Percentiles rank a stretch among this genome's conserved stretches.
phyloP scores from a whole-genome alignment of 2,329 filamentous ascomycete genomes.

The Didymosphaeria variabile region DNA sequence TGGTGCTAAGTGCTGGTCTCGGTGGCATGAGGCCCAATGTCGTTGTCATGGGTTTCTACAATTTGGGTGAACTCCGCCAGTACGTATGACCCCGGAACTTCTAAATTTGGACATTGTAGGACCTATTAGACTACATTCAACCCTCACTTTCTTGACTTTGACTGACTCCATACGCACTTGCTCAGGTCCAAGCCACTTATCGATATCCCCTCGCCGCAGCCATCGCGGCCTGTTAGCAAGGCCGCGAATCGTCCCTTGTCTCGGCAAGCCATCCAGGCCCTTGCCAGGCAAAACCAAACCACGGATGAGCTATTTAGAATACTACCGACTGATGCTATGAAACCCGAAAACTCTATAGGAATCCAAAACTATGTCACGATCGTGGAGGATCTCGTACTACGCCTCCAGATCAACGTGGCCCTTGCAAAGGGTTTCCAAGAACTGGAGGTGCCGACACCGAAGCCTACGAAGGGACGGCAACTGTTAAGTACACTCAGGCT shows the following conservation, averaged over 20 bases:
- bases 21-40: slow-evolving; percentile 92
- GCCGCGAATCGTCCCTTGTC: slow-evolving; percentile 35
- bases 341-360: slow-evolving; percentile 73
- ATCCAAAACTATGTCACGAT: slow-evolving; percentile 81
- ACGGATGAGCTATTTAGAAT: slow-evolving; percentile 63
- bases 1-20: slow-evolving; percentile 81
- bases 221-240: slow-evolving; percentile 45
- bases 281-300: slow-evolving; percentile 53
- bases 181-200: slow-evolving; percentile 61
- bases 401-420: slow-evolving; percentile 83
- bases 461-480: slow-evolving; percentile 39
- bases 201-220: slow-evolving; percentile 62
- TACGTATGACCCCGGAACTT: neutral
- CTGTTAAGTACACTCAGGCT: slow-evolving; percentile 37
- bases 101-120: neutral
- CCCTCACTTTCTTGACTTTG: neutral
- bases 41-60: slow-evolving; percentile 81
- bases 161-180: neutral
- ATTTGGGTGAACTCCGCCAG: slow-evolving; percentile 77
- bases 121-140: neutral
- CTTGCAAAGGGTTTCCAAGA: slow-evolving; percentile 82
- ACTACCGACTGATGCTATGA: slow-evolving; percentile 75
- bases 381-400: slow-evolving; percentile 80
- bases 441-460: slow-evolving; percentile 71
- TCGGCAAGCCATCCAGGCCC: slow-evolving; percentile 45